Base-by-base conservation (phyloP, 192 early-diverging fungal genomes). In the Paraglomus occultum region DNA sequence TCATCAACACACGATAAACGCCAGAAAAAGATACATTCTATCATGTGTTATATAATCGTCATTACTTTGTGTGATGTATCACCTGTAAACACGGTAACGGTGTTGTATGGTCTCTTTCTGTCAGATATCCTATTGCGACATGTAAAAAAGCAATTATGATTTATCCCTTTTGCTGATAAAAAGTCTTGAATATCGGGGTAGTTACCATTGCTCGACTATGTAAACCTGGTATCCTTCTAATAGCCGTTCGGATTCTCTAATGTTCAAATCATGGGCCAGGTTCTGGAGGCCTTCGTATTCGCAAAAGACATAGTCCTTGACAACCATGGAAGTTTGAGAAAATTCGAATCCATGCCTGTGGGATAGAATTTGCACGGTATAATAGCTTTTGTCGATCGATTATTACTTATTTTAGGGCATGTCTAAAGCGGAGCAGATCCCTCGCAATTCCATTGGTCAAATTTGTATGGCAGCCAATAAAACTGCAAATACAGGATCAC, bases 121-220 rank as follows among this genome's bases (percentile, higher is more conserved):
- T 82, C 77, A 48, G 75, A 82, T 22, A 77, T 64, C 80, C 80
- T 82, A 70, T n/a, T 20, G 23, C 15, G 22, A 51, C 12, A 5
- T 8, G 48, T 22, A 18, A 1, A 14, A 51, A 12, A 52, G 53
- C 3, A 3, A 31, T 31, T 31, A 31, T 15, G 9, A 43, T 66
- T 51, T 42, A 12, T 8, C 39, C 40, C 1, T 8, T 39, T 5
- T 18, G n/a, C 40, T 39, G 20, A 12, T 31, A 43, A n/a, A 17
- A 15, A 6, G 17, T 3, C 31, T 31, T 31, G 3, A 31, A 60
- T 20, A 45, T 20, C 1, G 42, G 46, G 22, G 43, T 1, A 8
- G 17, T 38, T 73, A 82, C 80, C 80, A 82, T 74, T 82, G 80
- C 20, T 82, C 80, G 8, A 82, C 80, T 70, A 82, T 74, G 45